Conservation (phyloP, 2,329 filamentous ascomycete genomes). For the Endocalyx cinctus region DNA sequence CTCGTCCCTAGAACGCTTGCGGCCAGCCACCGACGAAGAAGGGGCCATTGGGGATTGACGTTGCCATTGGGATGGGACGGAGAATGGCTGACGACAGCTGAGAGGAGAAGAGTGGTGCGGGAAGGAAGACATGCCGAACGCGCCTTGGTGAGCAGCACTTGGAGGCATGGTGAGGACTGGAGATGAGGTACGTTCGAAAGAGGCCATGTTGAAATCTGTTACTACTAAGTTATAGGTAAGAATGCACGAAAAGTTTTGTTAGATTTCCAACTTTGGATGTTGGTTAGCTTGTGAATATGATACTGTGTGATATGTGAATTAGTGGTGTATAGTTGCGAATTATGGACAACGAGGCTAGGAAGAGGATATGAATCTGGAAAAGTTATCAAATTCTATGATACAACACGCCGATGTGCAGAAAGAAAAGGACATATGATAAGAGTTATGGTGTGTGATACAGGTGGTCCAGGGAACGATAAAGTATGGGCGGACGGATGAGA, state of each 20-base stretch:
- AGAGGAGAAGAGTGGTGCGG: slow-evolving; percentile 31
- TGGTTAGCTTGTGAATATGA: slow-evolving; percentile 2
- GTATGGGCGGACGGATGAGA: too few relatives aligned
- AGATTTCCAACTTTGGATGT: slow-evolving; percentile 13
- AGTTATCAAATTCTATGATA: too few relatives aligned
- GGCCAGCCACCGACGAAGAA: slow-evolving; percentile 46
- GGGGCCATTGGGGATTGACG: too few relatives aligned
- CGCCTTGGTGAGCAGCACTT: slow-evolving; percentile 36
- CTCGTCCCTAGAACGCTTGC: slow-evolving; percentile 74
- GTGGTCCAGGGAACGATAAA: too few relatives aligned
- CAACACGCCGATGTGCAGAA: too few relatives aligned
- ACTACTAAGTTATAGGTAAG: slow-evolving; percentile 25
- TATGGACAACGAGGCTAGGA: too few relatives aligned
- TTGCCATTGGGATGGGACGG: slow-evolving; percentile 25
- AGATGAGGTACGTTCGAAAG: slow-evolving; percentile 32
- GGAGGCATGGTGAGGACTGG: slow-evolving; percentile 38
- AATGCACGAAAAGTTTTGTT: slow-evolving; percentile 21
- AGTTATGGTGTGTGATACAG: too few relatives aligned
- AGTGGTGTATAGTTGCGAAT: too few relatives aligned
- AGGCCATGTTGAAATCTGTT: slow-evolving; percentile 31
- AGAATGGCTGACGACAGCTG: slow-evolving; percentile 22
- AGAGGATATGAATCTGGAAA: too few relatives aligned
- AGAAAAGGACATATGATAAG: too few relatives aligned
- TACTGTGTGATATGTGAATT: slow-evolving; percentile 10
- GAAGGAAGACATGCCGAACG: slow-evolving; percentile 35